A percentile compares a stretch with the other conserved stretches of the same genome.
Conservation (phyloP, 805 yeast genomes). For the Candida easanensis region DNA sequence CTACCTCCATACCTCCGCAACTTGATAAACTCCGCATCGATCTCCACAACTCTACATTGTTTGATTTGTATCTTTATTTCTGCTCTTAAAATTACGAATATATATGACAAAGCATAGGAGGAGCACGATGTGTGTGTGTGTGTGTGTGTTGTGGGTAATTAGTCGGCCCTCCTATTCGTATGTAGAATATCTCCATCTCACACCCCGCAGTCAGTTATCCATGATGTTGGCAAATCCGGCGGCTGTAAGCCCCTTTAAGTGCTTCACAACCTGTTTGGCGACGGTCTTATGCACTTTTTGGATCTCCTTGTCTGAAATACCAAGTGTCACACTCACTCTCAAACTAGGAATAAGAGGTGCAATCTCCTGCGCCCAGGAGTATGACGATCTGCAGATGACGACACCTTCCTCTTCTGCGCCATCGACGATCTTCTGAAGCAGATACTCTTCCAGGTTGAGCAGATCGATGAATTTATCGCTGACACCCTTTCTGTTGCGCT, state of each 20-base stretch:
- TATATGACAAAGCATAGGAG: no score
- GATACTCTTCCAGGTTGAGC: conserved; percentile 47
- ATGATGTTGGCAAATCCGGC: neutral
- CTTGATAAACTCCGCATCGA: no score
- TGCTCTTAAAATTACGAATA: no score
- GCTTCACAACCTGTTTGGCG: conserved; percentile 16
- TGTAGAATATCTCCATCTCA: neutral
- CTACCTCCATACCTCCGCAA: no score
- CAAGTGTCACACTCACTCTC: conserved; percentile 47
- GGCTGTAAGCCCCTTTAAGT: conserved; percentile 9
- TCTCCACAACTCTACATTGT: no score
- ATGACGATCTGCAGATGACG: conserved; percentile 62
- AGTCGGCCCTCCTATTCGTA: neutral
- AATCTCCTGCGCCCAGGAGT: conserved; percentile 68
- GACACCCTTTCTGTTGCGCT: conserved; percentile 30
- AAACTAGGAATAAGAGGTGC: conserved; percentile 66
- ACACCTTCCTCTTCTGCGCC: conserved; percentile 48
- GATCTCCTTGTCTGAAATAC: conserved; percentile 44
- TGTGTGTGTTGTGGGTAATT: no score
- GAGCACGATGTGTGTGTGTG: no score
- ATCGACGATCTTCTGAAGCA: conserved; percentile 68
- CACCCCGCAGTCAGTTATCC: neutral
- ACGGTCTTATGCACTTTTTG: conserved; percentile 39
- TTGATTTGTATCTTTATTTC: no score
- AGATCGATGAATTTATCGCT: conserved; percentile 33